These are phyloP conservation scores for Omphalotus olearius DNA, from an alignment of 1,284 basidiomycete genomes.

Conservation along the genomic window DNA sequence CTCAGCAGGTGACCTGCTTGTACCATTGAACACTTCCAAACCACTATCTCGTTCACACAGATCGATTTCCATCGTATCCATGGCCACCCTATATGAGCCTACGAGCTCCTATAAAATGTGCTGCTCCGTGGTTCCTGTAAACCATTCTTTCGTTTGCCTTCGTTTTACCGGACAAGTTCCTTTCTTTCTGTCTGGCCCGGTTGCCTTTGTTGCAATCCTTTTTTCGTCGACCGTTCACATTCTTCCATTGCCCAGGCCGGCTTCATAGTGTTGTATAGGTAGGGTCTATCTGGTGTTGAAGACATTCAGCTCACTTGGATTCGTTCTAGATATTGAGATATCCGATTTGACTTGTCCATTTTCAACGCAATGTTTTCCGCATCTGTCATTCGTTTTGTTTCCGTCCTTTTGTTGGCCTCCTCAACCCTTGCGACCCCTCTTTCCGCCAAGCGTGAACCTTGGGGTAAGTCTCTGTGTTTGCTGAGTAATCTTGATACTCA, in stretches of 20 bases:
- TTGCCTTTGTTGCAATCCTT: slow-evolving; percentile 8
- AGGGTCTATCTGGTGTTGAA: background rate
- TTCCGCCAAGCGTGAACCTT: slow-evolving; percentile 6
- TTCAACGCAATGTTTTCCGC: slow-evolving; percentile 5
- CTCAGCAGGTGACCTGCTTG: too few relatives aligned
- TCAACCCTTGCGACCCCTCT: slow-evolving; percentile 4
- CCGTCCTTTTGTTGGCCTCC: slow-evolving; percentile 8
- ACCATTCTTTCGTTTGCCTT: background rate
- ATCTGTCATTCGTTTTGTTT: slow-evolving; percentile 2
- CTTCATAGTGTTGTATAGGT: background rate
- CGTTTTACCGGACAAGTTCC: slow-evolving; percentile 4
- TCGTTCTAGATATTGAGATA: background rate
- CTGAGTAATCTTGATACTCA: background rate
- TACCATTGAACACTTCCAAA: too few relatives aligned
- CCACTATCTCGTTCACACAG: too few relatives aligned
- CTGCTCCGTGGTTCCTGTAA: too few relatives aligned
- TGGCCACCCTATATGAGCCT: too few relatives aligned
- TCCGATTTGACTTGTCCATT: background rate
- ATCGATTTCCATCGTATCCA: too few relatives aligned
- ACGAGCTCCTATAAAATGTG: too few relatives aligned
- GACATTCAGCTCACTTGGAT: background rate
- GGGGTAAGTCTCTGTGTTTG: slow-evolving; percentile 1
- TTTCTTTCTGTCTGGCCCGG: slow-evolving; percentile 10
- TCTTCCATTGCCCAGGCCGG: slow-evolving; percentile 12
- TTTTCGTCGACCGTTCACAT: slow-evolving; percentile 6